A percentile compares a stretch with the other conserved stretches of the same genome.
phyloP scores from a whole-genome alignment of 768 basidiomycete genomes.

The Naganishia kalamii region DNA sequence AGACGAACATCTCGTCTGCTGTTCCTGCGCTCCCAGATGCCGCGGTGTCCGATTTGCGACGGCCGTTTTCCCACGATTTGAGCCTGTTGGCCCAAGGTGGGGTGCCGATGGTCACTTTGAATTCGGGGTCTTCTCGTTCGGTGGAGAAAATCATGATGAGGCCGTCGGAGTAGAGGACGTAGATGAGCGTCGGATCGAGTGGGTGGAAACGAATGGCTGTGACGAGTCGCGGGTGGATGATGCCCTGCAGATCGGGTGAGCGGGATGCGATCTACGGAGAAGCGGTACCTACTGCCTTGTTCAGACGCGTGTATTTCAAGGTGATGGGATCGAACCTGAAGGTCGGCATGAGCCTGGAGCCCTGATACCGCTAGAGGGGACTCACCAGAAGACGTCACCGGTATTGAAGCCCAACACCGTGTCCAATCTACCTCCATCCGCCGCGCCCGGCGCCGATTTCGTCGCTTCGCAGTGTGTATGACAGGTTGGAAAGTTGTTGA shows the following conservation, averaged over 20 bases:
- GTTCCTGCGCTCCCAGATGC: not conserved
- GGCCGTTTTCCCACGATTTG: conserved; percentile 8
- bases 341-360: not conserved
- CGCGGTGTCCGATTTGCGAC: not conserved
- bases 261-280: not conserved
- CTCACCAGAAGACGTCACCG: conserved; percentile 84
- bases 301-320: conserved; percentile 42
- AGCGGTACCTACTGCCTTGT: conserved; percentile 40
- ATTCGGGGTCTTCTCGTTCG: conserved; percentile 39
- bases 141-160: conserved; percentile 35
- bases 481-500: conserved; percentile 81
- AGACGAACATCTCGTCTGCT: conserved; percentile 31
- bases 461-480: conserved; percentile 78
- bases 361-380: not conserved
- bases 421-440: conserved; percentile 54
- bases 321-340: conserved; percentile 55
- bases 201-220: conserved; percentile 27
- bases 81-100: conserved; percentile 38
- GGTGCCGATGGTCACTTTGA: conserved; percentile 23
- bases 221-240: conserved; percentile 42
- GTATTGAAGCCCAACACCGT: conserved; percentile 85
- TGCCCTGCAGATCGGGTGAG: conserved; percentile 28
- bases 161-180: conserved; percentile 33
- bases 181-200: conserved; percentile 25
- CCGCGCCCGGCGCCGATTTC: conserved; percentile 54